These are phyloP conservation scores for Wickerhamiella cacticola DNA, from an alignment of 805 yeast genomes.

Conservation along the genomic window DNA sequence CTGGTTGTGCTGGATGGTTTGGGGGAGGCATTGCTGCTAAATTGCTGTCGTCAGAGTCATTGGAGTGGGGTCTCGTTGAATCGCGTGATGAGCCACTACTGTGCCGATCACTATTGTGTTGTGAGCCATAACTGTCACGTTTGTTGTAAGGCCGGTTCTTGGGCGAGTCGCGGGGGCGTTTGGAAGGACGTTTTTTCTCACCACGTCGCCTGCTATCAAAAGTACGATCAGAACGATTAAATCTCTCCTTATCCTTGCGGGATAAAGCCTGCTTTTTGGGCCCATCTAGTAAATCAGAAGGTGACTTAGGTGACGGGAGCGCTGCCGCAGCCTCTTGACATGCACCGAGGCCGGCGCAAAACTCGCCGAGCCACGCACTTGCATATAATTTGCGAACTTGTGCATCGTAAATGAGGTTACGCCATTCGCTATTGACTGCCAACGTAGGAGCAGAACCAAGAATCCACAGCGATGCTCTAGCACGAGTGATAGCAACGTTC, in stretches of 20 bases:
- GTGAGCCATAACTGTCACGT: no score
- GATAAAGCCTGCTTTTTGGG: no score
- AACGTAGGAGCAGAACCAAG: slow-evolving; percentile 69
- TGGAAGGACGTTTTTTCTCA: no score
- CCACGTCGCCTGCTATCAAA: neutral
- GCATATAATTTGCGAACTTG: slow-evolving; percentile 31
- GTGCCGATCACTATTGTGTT: neutral
- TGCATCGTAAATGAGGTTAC: slow-evolving; percentile 54
- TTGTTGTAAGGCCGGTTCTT: no score
- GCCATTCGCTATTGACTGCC: slow-evolving; percentile 59
- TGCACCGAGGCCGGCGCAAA: neutral
- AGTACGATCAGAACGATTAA: neutral
- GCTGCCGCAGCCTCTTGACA: neutral
- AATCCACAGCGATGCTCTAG: slow-evolving; percentile 83
- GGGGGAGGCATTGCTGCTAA: no score
- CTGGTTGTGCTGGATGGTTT: neutral
- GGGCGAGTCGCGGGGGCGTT: no score
- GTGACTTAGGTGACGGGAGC: neutral
- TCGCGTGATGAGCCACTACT: neutral
- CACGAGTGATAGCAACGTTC: slow-evolving; percentile 96
- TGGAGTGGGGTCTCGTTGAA: no score
- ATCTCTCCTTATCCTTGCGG: no score
- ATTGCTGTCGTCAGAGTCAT: no score
- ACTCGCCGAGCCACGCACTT: neutral
- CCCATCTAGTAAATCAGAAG: neutral